A percentile compares a stretch with the other conserved stretches of the same genome.
phyloP scores from a whole-genome alignment of 2,329 filamentous ascomycete species.

The Trichoderma sp. region DNA sequence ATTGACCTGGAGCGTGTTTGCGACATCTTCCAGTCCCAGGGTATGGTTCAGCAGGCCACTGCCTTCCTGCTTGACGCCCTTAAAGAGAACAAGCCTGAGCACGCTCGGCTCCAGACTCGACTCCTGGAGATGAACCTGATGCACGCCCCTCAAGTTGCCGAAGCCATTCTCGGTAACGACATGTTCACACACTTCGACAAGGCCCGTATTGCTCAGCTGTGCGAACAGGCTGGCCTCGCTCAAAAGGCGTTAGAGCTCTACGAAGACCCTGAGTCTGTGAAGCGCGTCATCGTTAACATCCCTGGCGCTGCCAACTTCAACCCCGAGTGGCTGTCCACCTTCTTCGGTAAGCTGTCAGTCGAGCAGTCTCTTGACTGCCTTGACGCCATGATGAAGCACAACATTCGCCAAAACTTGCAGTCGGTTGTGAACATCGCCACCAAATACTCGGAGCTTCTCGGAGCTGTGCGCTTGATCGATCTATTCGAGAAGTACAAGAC shows the following conservation, averaged over 20 bases:
- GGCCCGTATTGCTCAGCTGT: slow-evolving; percentile 81
- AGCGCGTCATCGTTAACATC: slow-evolving; percentile 85
- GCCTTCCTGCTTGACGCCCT: slow-evolving; percentile 96
- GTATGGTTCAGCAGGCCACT: slow-evolving; percentile 96
- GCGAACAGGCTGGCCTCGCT: slow-evolving; percentile 86
- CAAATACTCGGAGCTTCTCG: slow-evolving; percentile 95
- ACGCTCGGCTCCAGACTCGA: slow-evolving; percentile 89
- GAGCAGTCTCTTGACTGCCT: slow-evolving; percentile 93
- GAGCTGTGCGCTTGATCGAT: slow-evolving; percentile 83
- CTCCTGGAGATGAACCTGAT: slow-evolving; percentile 97
- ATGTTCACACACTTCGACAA: slow-evolving; percentile 99
- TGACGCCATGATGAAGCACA: slow-evolving; percentile 93
- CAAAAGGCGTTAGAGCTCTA: slow-evolving; percentile 93
- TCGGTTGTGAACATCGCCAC: slow-evolving; percentile 93
- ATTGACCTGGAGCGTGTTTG: slow-evolving; percentile 94
- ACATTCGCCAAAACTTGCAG: slow-evolving; percentile 96
- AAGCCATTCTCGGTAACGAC: slow-evolving; percentile 95
- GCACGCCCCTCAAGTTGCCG: slow-evolving; percentile 95
- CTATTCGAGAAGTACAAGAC: slow-evolving; percentile 98
- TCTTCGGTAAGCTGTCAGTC: slow-evolving; percentile 92
- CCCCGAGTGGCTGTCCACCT: slow-evolving; percentile 86
- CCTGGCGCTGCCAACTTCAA: slow-evolving; percentile 81
- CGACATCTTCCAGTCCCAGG: slow-evolving; percentile 97
- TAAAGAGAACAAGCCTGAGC: slow-evolving; percentile 91
- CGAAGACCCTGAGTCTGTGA: slow-evolving; percentile 85